Base-by-base conservation (phyloP, 805 yeast genomes). In the Yarrowia sp. region DNA sequence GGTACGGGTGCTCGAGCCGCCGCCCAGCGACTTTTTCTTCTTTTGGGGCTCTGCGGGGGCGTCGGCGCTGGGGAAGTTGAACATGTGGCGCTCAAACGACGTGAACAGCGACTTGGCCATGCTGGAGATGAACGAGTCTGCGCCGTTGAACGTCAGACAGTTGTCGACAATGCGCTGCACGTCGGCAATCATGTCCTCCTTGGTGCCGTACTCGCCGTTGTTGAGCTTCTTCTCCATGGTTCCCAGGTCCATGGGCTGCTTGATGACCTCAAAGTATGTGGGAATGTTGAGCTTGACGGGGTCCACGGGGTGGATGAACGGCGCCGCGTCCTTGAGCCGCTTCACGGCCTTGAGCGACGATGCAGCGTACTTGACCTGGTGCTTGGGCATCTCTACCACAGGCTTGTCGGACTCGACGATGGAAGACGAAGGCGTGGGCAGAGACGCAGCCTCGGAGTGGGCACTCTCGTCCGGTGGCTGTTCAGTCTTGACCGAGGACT, bases 71-170 rank as follows among this genome's bases (percentile, higher is more conserved):
- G 99, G 99, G 87, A 93, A 88, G 78, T 92, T 91, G 71, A 91
- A 83, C 88, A 92, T 87, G 77, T 94, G 97, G 75, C 93, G 93
- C 76, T 91, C 97, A 76, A 95, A 95, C 73, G 94, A 89, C 1
- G 97, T 95, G 78, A 92, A 95, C 61, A 95, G 85, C 77, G 89
- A 91, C 75, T 89, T 85, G 26, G 91, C 98, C 98, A 95, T 94
- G 76, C 89, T 90, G 2, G 98, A 86, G 72, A 95, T 93, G 19
- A 87, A 86, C 1, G 97, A 84, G 48, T 86, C 87, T 69, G 86
- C 87, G 45, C 99, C 99, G 76, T 95, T 95, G 77, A 94, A 95
- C 63, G 84, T 84, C 55, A 83, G 81, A 80, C 98, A 92, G 81
- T 95, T 95, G 19, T 79, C 78, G 14, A 95, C 94, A 88, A 95